phyloP scores from a whole-genome alignment of 345 rosid species.

The Lepidium africanum region DNA sequence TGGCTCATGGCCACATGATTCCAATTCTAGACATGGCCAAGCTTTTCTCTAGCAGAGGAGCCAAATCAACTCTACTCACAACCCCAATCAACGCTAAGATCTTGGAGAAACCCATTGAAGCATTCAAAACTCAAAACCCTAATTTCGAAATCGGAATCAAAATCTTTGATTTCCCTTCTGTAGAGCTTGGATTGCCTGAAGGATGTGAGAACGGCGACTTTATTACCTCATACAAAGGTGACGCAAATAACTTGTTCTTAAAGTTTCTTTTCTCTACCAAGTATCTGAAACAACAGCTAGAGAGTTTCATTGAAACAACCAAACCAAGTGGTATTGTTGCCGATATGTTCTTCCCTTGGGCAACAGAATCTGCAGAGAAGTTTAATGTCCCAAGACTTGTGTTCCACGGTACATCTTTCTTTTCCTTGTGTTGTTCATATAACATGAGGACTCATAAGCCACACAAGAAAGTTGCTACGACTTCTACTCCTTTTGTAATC shows the following conservation, averaged over 20 bases:
- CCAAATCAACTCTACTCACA: conserved; percentile 39
- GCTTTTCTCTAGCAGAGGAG: conserved; percentile 36
- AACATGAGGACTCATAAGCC: conserved; percentile 27
- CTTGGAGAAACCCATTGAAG: conserved; percentile 21
- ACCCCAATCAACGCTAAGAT: conserved; percentile 37
- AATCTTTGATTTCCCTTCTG: conserved; percentile 35
- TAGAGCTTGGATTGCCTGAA: conserved; percentile 39
- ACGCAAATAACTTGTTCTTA: conserved; percentile 14
- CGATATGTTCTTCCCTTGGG: conserved; percentile 33
- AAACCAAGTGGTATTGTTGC: conserved; percentile 32
- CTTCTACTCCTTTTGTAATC: conserved; percentile 21
- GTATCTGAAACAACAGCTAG: conserved; percentile 39
- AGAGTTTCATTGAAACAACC: conserved; percentile 30
- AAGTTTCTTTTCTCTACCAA: conserved; percentile 33
- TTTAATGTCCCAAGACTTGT: conserved; percentile 23
- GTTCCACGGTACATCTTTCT: conserved; percentile 27
- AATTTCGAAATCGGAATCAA: conserved; percentile 28
- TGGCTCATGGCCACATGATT: conserved; percentile 56
- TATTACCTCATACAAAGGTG: not conserved
- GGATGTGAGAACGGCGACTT: conserved; percentile 39
- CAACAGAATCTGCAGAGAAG: conserved; percentile 16
- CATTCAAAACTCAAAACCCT: conserved; percentile 8
- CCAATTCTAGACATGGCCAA: conserved; percentile 49
- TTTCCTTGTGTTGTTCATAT: conserved; percentile 18
- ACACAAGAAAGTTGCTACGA: conserved; percentile 21